Conservation (phyloP, 2,329 filamentous ascomycete genomes). For the Stagonosporopsis vannaccii region DNA sequence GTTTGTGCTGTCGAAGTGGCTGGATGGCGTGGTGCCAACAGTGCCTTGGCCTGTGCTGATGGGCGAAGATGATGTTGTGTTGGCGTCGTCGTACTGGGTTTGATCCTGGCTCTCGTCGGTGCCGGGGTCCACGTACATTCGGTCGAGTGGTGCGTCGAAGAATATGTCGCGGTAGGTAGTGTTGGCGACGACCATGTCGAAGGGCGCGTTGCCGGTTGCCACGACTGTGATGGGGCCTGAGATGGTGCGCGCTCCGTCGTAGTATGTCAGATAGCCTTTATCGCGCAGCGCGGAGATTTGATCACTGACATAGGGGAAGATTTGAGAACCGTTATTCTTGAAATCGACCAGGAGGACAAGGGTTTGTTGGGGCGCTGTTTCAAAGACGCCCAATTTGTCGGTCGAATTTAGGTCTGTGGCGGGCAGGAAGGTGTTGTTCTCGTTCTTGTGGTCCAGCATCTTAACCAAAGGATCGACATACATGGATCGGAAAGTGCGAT, state of each 20-base stretch:
- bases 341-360: constrained; percentile 63
- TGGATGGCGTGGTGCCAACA: constrained; percentile 49
- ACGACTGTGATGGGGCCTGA: constrained; percentile 60
- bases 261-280: constrained; percentile 60
- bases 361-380: constrained; percentile 57
- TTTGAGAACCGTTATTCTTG: constrained; percentile 49
- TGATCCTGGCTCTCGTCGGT: constrained; percentile 3
- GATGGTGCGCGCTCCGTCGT: constrained; percentile 53
- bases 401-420: constrained; percentile 22
- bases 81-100: constrained; percentile 8
- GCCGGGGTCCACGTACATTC: constrained; percentile 44
- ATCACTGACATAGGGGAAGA: constrained; percentile 47
- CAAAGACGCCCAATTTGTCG: constrained; percentile 58
- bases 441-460: constrained; percentile 60
- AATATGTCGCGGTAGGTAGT: constrained; percentile 61
- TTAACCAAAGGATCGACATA: constrained; percentile 61
- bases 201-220: constrained; percentile 62
- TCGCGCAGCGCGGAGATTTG: constrained; percentile 59
- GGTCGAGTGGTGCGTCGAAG: constrained; percentile 60
- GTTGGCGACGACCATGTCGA: constrained; percentile 56
- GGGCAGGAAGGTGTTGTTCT: constrained; percentile 44
- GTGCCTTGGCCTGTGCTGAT: constrained; percentile 53
- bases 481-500: constrained; percentile 58
- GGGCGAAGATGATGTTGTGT: not conserved
- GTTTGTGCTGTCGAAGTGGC: constrained; percentile 58